These are phyloP conservation scores for Colletotrichum tofieldiae DNA, from an alignment of 2,329 filamentous ascomycete genomes.

Conservation along the genomic window DNA sequence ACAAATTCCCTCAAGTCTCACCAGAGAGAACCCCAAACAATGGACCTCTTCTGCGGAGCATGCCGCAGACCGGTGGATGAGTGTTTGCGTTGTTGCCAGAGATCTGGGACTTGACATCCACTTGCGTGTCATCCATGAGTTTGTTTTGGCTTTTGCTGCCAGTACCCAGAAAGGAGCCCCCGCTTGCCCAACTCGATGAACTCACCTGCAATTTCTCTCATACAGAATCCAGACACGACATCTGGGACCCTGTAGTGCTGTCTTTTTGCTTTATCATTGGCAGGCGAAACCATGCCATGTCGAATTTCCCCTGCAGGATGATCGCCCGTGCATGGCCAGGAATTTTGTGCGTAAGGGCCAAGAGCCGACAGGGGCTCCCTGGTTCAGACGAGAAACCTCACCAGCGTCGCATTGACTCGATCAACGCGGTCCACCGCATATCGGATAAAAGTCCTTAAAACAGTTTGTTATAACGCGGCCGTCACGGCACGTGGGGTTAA, in stretches of 20 bases:
- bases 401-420: constrained; percentile 27
- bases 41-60: constrained; percentile 12
- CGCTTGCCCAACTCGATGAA: neutral
- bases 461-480: constrained; percentile 23
- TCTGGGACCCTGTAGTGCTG: neutral
- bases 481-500: constrained; percentile 37
- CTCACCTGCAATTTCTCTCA: constrained; percentile 28
- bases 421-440: constrained; percentile 20
- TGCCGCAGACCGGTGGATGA: constrained; percentile 4
- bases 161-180: neutral
- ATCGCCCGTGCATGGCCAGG: constrained; percentile 35
- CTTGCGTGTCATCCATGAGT: constrained; percentile 19
- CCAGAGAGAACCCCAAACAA: constrained; percentile 19
- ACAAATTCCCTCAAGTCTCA: neutral
- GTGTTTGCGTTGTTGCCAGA: constrained; percentile 10
- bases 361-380: constrained; percentile 22
- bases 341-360: constrained; percentile 10
- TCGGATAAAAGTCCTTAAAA: constrained; percentile 29
- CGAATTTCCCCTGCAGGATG: constrained; percentile 2
- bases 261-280: neutral
- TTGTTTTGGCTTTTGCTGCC: constrained; percentile 26
- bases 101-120: constrained; percentile 18
- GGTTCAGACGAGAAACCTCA: neutral
- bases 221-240: constrained; percentile 19
- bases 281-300: constrained; percentile 1